Conservation (phyloP, 1,284 basidiomycete species). For the Cutaneotrichosporon dermatis region DNA sequence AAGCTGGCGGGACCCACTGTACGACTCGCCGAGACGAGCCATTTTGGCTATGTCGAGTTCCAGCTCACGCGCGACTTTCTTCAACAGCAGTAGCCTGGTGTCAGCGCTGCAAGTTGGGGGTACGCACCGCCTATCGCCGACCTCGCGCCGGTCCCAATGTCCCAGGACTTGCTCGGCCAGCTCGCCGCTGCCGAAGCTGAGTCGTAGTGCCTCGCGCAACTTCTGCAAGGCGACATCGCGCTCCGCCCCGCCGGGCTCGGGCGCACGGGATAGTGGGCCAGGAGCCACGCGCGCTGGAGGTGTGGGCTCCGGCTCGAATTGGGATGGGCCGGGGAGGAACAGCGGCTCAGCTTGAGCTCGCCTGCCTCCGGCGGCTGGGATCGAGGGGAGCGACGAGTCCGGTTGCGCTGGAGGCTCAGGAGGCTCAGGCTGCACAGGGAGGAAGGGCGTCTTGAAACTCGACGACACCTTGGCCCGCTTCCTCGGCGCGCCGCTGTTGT, state of each 20-base stretch:
- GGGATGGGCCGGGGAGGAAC: background rate
- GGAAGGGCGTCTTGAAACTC: constrained; percentile 11
- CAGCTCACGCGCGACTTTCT: constrained; percentile 11
- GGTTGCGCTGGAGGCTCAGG: too few relatives aligned
- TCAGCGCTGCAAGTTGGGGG: background rate
- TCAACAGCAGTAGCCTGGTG: constrained; percentile 3
- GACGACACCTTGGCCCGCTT: background rate
- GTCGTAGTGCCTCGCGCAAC: constrained; percentile 13
- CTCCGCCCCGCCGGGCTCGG: background rate
- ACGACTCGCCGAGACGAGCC: constrained; percentile 2
- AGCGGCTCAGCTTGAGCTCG: background rate
- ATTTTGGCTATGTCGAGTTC: constrained; percentile 14
- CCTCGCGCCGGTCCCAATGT: constrained; percentile 16
- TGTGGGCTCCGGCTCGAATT: background rate
- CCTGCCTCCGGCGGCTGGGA: too few relatives aligned
- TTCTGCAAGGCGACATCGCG: constrained; percentile 5
- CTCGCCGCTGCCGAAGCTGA: constrained; percentile 7
- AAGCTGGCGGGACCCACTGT: constrained; percentile 2
- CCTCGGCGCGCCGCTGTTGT: constrained; percentile 17
- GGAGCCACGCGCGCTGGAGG: background rate
- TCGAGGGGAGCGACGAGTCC: background rate
- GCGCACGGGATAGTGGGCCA: background rate
- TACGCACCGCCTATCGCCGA: constrained; percentile 11
- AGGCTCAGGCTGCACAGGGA: background rate
- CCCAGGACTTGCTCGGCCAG: constrained; percentile 16